phyloP scores from a whole-genome alignment of 2,329 filamentous ascomycete genomes.

The Bipolaris bicolor region DNA sequence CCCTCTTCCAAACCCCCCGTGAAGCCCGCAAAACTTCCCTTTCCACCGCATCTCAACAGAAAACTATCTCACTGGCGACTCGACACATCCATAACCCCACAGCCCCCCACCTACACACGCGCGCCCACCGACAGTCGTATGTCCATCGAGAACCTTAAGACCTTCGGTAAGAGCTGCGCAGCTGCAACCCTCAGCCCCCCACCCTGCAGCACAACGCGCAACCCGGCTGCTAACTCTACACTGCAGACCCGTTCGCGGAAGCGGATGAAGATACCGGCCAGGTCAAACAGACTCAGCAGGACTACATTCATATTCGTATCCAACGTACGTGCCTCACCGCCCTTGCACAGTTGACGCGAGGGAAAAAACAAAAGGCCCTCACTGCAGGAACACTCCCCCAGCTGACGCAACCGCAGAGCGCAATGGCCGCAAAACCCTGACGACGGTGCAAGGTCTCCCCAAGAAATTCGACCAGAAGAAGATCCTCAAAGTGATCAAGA shows the following conservation, averaged over 20 bases:
- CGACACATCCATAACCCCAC: constrained; percentile 17
- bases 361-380: too few relatives aligned
- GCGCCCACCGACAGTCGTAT: constrained; percentile 39
- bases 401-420: constrained; percentile 73
- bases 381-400: neutral
- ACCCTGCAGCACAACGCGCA: constrained; percentile 1
- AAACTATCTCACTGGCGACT: constrained; percentile 8
- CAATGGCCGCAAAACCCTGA: constrained; percentile 99
- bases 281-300: constrained; percentile 84
- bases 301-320: constrained; percentile 99
- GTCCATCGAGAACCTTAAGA: constrained; percentile 55
- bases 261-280: constrained; percentile 99
- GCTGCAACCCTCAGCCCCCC: neutral
- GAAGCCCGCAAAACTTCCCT: constrained; percentile 14
- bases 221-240: constrained; percentile 4
- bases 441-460: constrained; percentile 97
- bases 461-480: constrained; percentile 99
- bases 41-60: constrained; percentile 12
- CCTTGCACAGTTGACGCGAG: neutral
- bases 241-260: constrained; percentile 94
- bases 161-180: constrained; percentile 48
- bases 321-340: constrained; percentile 70
- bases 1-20: constrained; percentile 15
- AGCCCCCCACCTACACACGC: constrained; percentile 33
- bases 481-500: constrained; percentile 99